Evolutionary conservation across 176 grass and related monocot species (phyloP).

Genomic region (barley (Hordeum vulgare)): MorexV3_pseudomolecules_assembly NC_058518.1:418776457-418776956

Average conservation of each 20-base stretch:
- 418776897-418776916: neutral
- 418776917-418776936: neutral
- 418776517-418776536: conserved; percentile 19
- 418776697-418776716: conserved; percentile 24
- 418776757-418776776: conserved; percentile 30
- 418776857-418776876: conserved; percentile 35
- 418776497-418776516: conserved; percentile 5
- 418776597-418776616: conserved; percentile 21
- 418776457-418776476: neutral
- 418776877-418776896: conserved; percentile 18
- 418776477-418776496: neutral
- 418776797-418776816: conserved; percentile 28
- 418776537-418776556: conserved; percentile 5
- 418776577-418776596: conserved; percentile 34
- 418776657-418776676: conserved; percentile 48
- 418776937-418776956: neutral
- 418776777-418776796: neutral
- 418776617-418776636: neutral
- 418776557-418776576: conserved; percentile 13
- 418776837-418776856: conserved; percentile 14
- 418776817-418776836: conserved; percentile 15
- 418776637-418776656: conserved; percentile 29
- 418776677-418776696: conserved; percentile 30
- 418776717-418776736: conserved; percentile 13
- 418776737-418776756: conserved; percentile 42